Evolutionary conservation across 2,329 filamentous ascomycete species (phyloP).

Genomic region (Coleophoma eucalyptorum): DNA sequence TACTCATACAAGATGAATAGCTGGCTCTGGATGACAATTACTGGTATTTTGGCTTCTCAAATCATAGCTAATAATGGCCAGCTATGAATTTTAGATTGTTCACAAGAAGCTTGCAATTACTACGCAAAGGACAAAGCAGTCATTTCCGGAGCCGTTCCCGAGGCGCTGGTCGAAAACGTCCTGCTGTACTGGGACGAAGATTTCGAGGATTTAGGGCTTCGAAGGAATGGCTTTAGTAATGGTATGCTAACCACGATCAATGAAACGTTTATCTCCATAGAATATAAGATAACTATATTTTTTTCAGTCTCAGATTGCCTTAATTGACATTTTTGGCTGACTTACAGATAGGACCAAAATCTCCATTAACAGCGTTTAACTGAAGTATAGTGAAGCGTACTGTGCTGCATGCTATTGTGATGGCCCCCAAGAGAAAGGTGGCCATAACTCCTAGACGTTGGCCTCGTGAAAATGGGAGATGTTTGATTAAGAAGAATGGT

Average conservation of each 20-base stretch:
- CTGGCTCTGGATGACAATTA: too few species aligned
- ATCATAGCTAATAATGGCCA: too few species aligned
- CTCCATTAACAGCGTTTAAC: background rate
- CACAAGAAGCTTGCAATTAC: too few species aligned
- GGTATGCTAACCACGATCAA: background rate
- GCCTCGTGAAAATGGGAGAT: background rate
- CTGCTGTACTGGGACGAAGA: too few species aligned
- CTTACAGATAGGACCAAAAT: background rate
- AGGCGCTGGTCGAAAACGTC: too few species aligned
- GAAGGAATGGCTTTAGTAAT: background rate
- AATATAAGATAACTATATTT: background rate
- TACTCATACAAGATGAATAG: too few species aligned
- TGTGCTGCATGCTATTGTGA: background rate
- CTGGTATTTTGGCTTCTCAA: too few species aligned
- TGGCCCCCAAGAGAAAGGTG: background rate
- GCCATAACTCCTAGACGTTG: background rate
- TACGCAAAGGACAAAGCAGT: too few species aligned
- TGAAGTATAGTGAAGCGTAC: background rate
- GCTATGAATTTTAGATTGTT: too few species aligned
- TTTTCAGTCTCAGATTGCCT: background rate
- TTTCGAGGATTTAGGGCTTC: background rate
- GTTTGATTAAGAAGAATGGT: background rate
- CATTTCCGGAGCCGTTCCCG: too few species aligned
- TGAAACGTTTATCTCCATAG: background rate
- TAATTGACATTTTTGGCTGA: background rate